Percentiles rank a stretch among this genome's conserved stretches.
Evolutionary conservation across 2,329 filamentous ascomycete species (phyloP).

Genomic region (Fragosphaeria purpurea): DNA sequence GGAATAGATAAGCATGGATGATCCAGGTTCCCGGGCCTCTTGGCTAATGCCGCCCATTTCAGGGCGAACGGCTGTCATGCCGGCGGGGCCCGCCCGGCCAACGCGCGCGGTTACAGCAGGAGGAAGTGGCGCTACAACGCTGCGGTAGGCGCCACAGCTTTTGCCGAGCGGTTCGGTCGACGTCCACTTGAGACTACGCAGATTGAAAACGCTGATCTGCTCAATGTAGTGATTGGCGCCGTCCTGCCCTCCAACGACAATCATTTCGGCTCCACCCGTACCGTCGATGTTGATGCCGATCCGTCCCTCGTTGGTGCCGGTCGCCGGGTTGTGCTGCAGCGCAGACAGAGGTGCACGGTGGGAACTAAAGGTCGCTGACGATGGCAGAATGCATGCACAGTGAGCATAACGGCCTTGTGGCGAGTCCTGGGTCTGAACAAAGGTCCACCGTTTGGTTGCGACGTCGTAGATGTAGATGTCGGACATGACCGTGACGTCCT

Average conservation of each 20-base stretch:
- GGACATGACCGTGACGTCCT: slow-evolving; percentile 93
- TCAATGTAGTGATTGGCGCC: slow-evolving; percentile 98
- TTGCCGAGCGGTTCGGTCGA: slow-evolving; percentile 78
- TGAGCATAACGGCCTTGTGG: slow-evolving; percentile 95
- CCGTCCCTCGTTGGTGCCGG: slow-evolving; percentile 73
- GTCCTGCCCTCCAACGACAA: slow-evolving; percentile 93
- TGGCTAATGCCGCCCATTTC: slow-evolving; percentile 40
- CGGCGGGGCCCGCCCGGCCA: slow-evolving; percentile 43
- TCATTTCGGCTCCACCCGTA: slow-evolving; percentile 88
- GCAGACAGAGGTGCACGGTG: slow-evolving; percentile 74
- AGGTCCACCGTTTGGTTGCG: slow-evolving; percentile 71
- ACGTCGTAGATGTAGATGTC: slow-evolving; percentile 96
- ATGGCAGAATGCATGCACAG: slow-evolving; percentile 85
- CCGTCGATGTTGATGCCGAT: slow-evolving; percentile 87
- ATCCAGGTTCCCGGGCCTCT: slow-evolving; percentile 47
- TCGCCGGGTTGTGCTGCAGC: slow-evolving; percentile 79
- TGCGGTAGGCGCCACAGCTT: slow-evolving; percentile 92
- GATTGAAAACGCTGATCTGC: slow-evolving; percentile 95
- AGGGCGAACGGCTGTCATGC: slow-evolving; percentile 26
- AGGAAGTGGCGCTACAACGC: slow-evolving; percentile 78
- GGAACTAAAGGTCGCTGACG: slow-evolving; percentile 77
- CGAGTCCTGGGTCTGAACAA: slow-evolving; percentile 66
- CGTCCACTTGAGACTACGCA: slow-evolving; percentile 91
- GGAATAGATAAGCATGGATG: slow-evolving; percentile 91
- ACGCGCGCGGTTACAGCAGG: slow-evolving; percentile 55